phyloP scores from a whole-genome alignment of 1,284 basidiomycete species.

The Apiotrichum veenhuisii region DNA sequence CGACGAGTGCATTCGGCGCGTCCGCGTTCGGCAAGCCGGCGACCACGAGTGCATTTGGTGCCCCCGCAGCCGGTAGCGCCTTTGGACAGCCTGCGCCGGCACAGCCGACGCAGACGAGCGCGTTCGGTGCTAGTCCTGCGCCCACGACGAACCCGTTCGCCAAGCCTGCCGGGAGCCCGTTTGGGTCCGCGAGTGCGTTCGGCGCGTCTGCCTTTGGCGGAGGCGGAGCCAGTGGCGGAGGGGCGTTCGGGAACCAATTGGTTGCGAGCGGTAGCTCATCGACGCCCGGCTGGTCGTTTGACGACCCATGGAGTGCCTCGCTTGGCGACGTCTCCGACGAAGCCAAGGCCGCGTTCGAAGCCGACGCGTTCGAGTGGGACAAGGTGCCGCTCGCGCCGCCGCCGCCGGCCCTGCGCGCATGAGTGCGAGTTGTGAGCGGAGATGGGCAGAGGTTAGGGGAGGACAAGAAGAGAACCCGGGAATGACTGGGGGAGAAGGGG shows the following conservation, averaged over 20 bases:
- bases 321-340: constrained; percentile 36
- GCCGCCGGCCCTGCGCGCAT: constrained; percentile 56
- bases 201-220: constrained; percentile 9
- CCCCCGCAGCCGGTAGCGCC: neutral
- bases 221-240: neutral
- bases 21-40: constrained; percentile 1
- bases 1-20: constrained; percentile 4
- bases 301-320: constrained; percentile 40
- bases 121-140: neutral
- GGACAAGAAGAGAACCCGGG: neutral
- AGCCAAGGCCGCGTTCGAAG: constrained; percentile 60
- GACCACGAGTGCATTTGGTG: neutral
- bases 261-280: too few relatives aligned
- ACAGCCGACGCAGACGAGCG: neutral
- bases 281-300: constrained; percentile 40
- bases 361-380: constrained; percentile 64
- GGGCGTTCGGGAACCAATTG: neutral
- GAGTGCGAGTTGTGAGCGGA: neutral
- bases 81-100: too few relatives aligned
- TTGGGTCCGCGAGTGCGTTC: neutral
- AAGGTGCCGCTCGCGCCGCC: constrained; percentile 73
- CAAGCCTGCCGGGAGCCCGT: neutral
- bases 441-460: neutral
- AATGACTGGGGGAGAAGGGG: neutral
- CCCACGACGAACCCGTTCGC: neutral